Base-by-base conservation (phyloP, 1,284 basidiomycete species). In the Cryptococcus hybrid region DNA sequence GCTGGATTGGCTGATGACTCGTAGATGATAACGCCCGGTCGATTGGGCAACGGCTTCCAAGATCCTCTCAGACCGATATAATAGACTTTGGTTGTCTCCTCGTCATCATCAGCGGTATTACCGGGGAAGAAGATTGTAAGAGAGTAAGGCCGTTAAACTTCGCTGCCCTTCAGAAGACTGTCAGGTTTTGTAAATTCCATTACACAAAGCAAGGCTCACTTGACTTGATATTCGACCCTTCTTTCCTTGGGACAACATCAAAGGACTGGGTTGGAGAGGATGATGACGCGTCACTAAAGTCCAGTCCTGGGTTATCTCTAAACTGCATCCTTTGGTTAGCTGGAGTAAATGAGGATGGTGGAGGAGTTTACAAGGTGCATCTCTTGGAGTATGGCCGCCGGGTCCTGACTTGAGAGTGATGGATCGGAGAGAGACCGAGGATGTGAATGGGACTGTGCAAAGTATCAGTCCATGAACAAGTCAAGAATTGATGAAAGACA, bases 221-320 rank as follows among this genome's bases (percentile, higher is more conserved):
- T 73, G 60, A 78, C 71, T 50, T 72, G 74, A 60, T 77, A 78
- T 58, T 78, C 77, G 7, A 73, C 77, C 67, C 69, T 56, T 75
- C 69, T 34, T 63, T 59, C 3, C 59, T 51, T 11, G 68, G 63
- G 1, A 77, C 64, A 8, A 75, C 62, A 6, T 76, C 65, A 13
- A 78, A 63, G 3, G 56, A 54, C 54, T 78, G 75, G 3, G 73
- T 71, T 5, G 76, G 65, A 18, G 61, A 53, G 5, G 63, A 52
- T n/a, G 62, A 67, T 40, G 69, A 67, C 1, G 68, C 70, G 39
- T 75, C 72, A n/a, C 69, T 67, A 51, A 78, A 78, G 59, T 78
- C 77, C 51, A 78, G 61, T 13, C 71, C 74, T 12, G 72, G 67
- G 2, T 64, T 54, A 53, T 78, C 77, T 40, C 62, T 58, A 51